Evolutionary conservation across 768 basidiomycete genomes (phyloP).

Genomic region (Hericium alpestre): DNA sequence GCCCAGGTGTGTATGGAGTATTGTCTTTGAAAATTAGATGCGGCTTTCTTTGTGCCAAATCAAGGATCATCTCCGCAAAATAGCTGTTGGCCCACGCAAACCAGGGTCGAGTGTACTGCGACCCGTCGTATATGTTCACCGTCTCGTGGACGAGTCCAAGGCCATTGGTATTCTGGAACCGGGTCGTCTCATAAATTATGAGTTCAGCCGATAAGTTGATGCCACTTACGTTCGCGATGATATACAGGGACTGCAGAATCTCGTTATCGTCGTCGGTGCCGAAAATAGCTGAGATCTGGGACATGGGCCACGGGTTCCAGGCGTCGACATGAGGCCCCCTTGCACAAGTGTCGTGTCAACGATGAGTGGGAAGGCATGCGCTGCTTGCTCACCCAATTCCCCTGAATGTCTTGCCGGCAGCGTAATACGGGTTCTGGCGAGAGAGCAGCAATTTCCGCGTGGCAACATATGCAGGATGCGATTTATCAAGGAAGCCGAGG

Average conservation of each 20-base stretch:
- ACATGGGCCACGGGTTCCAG: conserved; percentile 80
- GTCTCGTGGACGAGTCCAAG: conserved; percentile 76
- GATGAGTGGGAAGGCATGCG: not conserved
- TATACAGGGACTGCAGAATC: conserved; percentile 50
- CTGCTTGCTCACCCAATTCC: conserved; percentile 49
- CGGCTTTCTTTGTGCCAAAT: conserved; percentile 66
- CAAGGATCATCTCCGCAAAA: conserved; percentile 74
- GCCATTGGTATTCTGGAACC: conserved; percentile 52
- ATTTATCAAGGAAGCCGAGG: conserved; percentile 60
- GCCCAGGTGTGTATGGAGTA: conserved; percentile 46
- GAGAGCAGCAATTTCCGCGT: conserved; percentile 58
- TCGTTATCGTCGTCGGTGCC: conserved; percentile 65
- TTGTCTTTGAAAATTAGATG: conserved; percentile 48
- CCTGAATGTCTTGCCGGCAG: conserved; percentile 50
- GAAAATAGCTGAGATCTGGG: conserved; percentile 63
- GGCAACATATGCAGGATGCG: conserved; percentile 47
- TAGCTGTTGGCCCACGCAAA: conserved; percentile 82
- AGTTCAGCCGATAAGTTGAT: not conserved
- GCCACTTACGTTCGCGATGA: conserved; percentile 53
- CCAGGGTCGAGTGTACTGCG: conserved; percentile 60
- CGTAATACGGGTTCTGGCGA: conserved; percentile 57
- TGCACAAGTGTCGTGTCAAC: not conserved
- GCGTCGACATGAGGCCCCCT: conserved; percentile 69
- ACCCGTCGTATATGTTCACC: conserved; percentile 46
- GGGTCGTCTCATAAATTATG: not conserved